phyloP scores from a whole-genome alignment of 78 protist species.

The Emiliania huxleyi region DNA sequence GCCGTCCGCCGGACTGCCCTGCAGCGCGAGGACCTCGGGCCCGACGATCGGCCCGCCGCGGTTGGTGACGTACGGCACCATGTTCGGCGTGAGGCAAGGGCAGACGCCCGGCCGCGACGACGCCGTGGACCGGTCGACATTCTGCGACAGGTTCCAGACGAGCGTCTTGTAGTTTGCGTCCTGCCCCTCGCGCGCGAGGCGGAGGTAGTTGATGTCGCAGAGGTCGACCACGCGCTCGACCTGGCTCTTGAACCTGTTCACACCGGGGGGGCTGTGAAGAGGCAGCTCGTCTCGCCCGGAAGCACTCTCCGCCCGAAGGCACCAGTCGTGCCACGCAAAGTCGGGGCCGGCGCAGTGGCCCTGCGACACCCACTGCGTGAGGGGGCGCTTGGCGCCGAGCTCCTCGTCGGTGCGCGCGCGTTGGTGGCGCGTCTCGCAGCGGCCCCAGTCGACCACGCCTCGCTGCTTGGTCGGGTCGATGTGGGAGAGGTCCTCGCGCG shows the following conservation, averaged over 20 bases:
- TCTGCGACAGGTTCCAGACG: constrained; percentile 43
- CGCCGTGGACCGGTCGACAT: constrained; percentile 38
- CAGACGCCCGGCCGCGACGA: not conserved
- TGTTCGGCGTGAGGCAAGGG: constrained; percentile 50
- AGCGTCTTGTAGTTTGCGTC: constrained; percentile 25
- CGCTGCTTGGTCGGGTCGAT: not conserved
- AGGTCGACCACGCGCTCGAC: constrained; percentile 43
- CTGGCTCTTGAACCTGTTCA: not conserved
- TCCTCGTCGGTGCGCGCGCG: not conserved
- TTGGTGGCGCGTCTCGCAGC: constrained; percentile 48
- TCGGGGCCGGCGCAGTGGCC: not conserved
- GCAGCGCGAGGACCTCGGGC: constrained; percentile 34
- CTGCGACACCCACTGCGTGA: constrained; percentile 14
- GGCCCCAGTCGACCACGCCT: not conserved
- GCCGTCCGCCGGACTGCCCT: not conserved
- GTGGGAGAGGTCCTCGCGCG: not conserved
- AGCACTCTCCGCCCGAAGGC: not conserved
- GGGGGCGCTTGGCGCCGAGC: constrained; percentile 38
- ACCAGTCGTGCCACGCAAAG: constrained; percentile 41
- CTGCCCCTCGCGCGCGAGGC: not conserved
- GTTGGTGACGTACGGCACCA: constrained; percentile 42
- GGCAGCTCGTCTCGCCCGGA: not conserved
- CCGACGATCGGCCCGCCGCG: constrained; percentile 56
- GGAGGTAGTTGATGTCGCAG: constrained; percentile 33
- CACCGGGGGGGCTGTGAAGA: not conserved